Evolutionary conservation across 2,329 filamentous ascomycete species (phyloP).

Genomic region (Microthyrium microscopicum): DNA sequence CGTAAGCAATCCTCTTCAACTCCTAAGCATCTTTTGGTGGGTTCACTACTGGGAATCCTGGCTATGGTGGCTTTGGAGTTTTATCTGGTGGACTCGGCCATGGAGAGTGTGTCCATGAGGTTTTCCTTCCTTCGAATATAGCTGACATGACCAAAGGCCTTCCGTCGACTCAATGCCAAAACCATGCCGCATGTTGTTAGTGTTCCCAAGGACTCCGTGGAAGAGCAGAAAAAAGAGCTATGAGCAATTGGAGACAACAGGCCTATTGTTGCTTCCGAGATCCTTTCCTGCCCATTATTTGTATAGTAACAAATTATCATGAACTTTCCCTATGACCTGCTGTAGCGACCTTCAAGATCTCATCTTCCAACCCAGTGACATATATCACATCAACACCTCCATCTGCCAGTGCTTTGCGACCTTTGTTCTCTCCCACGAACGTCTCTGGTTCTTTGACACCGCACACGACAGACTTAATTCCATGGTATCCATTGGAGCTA

Average conservation of each 20-base stretch:
- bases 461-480: conserved; percentile 65
- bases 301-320: not conserved
- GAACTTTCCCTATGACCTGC: conserved; percentile 46
- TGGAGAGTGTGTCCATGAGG: conserved; percentile 23
- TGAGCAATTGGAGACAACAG: not conserved
- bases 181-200: conserved; percentile 33
- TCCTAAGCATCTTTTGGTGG: conserved; percentile 24
- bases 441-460: conserved; percentile 80
- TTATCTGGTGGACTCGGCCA: conserved; percentile 21
- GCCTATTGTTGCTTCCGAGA: not conserved
- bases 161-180: conserved; percentile 34
- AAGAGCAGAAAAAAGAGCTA: conserved; percentile 21
- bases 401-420: conserved; percentile 50
- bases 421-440: conserved; percentile 72
- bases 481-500: no score
- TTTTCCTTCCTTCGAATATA: not conserved
- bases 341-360: conserved; percentile 68
- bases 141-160: conserved; percentile 23
- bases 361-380: conserved; percentile 57
- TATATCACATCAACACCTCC: conserved; percentile 59
- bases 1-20: conserved; percentile 25
- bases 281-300: not conserved
- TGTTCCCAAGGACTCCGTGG: conserved; percentile 36
- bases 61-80: conserved; percentile 23
- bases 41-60: conserved; percentile 20